A percentile compares a stretch with the other conserved stretches of the same genome.
Conservation (phyloP, 2,329 filamentous ascomycete genomes). For the Colletotrichum cereale region DNA sequence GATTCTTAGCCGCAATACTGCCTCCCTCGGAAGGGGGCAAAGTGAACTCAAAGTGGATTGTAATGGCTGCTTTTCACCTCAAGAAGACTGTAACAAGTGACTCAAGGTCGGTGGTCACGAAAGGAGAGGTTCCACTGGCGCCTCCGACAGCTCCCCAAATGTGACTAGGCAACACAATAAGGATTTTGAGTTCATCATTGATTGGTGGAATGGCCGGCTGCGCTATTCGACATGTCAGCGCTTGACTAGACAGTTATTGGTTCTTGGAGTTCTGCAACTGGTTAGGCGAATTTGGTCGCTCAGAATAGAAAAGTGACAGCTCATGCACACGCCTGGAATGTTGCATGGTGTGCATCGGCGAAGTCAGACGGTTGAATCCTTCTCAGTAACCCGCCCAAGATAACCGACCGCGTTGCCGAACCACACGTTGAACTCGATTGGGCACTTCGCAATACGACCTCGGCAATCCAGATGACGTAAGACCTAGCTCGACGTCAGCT, state of each 20-base stretch:
- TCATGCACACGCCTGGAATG: background rate
- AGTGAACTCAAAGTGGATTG: background rate
- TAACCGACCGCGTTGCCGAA: background rate
- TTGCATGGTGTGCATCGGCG: constrained; percentile 16
- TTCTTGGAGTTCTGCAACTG: background rate
- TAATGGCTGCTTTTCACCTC: background rate
- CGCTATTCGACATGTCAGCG: constrained; percentile 19
- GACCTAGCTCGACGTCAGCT: background rate
- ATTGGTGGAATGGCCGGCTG: background rate
- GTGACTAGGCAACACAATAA: background rate
- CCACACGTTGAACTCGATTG: background rate
- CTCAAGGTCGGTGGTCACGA: background rate
- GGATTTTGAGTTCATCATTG: background rate
- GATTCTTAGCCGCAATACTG: background rate
- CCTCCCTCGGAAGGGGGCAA: background rate
- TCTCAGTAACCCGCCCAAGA: background rate
- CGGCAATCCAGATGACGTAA: background rate
- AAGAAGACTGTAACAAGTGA: background rate
- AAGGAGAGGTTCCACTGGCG: background rate
- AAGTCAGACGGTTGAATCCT: constrained; percentile 14
- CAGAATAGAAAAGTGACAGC: constrained; percentile 22
- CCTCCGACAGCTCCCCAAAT: background rate
- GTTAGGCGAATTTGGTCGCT: constrained; percentile 5
- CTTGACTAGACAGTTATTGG: constrained; percentile 9
- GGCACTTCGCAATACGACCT: background rate